Percentiles rank a stretch among this genome's conserved stretches.
Conservation (phyloP, 768 basidiomycete species). For the Pisolithus marmoratus region DNA sequence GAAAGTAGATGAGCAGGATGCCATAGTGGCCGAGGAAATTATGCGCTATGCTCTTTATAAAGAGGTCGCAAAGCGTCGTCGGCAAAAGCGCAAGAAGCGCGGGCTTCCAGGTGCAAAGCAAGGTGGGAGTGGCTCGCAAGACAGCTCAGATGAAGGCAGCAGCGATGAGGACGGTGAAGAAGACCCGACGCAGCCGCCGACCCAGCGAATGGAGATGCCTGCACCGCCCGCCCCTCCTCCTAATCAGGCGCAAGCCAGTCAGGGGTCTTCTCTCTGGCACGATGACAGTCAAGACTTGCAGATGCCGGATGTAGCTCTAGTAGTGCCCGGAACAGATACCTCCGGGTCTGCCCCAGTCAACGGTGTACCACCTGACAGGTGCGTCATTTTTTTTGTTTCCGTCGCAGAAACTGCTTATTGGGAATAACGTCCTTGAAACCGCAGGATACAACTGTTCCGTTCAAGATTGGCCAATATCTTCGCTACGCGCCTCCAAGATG, state of each 20-base stretch:
- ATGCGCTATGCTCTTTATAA: constrained; percentile 97
- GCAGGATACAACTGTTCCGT: constrained; percentile 77
- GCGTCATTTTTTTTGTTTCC: constrained; percentile 15
- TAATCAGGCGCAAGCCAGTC: constrained; percentile 27
- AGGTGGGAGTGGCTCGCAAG: constrained; percentile 43
- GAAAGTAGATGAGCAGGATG: constrained; percentile 82
- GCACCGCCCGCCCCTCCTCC: constrained; percentile 26
- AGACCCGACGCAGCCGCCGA: constrained; percentile 4
- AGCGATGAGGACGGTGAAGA: constrained; percentile 34
- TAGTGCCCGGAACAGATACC: constrained; percentile 22
- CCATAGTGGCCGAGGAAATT: constrained; percentile 87
- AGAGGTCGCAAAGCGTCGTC: constrained; percentile 80
- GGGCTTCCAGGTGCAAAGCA: constrained; percentile 59
- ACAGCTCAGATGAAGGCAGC: constrained; percentile 37
- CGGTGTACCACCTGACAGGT: constrained; percentile 55
- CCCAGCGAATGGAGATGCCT: constrained; percentile 46
- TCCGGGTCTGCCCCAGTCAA: constrained; percentile 35
- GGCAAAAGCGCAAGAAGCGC: constrained; percentile 70
- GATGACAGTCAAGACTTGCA: constrained; percentile 61
- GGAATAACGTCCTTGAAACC: neutral
- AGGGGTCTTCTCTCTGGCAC: constrained; percentile 55
- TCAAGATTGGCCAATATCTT: constrained; percentile 69
- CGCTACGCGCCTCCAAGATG: constrained; percentile 60
- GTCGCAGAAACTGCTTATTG: neutral
- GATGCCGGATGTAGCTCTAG: constrained; percentile 48